phyloP scores from a whole-genome alignment of 1,284 basidiomycete species.

The Marasmius sp. region DNA sequence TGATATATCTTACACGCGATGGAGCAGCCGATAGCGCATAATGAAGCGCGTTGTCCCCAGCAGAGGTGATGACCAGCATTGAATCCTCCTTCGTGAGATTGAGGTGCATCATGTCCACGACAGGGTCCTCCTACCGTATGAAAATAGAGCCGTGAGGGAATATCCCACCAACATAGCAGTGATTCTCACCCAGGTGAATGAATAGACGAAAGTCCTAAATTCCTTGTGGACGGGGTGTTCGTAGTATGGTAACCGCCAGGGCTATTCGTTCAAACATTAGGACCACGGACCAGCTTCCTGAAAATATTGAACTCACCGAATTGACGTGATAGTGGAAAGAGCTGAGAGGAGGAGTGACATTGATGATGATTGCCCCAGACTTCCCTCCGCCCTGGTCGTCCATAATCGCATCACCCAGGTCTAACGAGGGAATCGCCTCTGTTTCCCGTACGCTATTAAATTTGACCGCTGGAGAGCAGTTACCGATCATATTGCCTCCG shows the following conservation, averaged over 20 bases:
- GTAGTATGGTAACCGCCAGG: conserved; percentile 78
- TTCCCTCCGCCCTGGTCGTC: conserved; percentile 20
- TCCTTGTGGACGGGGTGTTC: conserved; percentile 74
- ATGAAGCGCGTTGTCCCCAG: conserved; percentile 82
- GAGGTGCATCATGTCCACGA: conserved; percentile 73
- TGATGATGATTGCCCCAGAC: conserved; percentile 36
- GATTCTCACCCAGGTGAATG: conserved; percentile 61
- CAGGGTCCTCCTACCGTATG: conserved; percentile 64
- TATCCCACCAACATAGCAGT: not conserved
- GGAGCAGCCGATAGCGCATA: conserved; percentile 73
- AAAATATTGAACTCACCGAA: conserved; percentile 37
- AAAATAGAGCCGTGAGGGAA: not conserved
- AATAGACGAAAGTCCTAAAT: conserved; percentile 78
- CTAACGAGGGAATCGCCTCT: conserved; percentile 33
- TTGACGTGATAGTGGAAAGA: conserved; percentile 77
- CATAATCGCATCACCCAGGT: conserved; percentile 41
- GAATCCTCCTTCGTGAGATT: conserved; percentile 63
- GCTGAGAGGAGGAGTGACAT: conserved; percentile 59
- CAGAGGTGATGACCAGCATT: conserved; percentile 77
- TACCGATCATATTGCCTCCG: conserved; percentile 66
- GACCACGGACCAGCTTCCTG: not conserved
- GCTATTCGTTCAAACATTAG: conserved; percentile 31
- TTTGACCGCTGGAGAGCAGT: conserved; percentile 39
- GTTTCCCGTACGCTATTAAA: conserved; percentile 31
- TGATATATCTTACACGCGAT: conserved; percentile 35